phyloP scores from a whole-genome alignment of 2,329 filamentous ascomycete genomes.

The Verticillium isaacii region DNA sequence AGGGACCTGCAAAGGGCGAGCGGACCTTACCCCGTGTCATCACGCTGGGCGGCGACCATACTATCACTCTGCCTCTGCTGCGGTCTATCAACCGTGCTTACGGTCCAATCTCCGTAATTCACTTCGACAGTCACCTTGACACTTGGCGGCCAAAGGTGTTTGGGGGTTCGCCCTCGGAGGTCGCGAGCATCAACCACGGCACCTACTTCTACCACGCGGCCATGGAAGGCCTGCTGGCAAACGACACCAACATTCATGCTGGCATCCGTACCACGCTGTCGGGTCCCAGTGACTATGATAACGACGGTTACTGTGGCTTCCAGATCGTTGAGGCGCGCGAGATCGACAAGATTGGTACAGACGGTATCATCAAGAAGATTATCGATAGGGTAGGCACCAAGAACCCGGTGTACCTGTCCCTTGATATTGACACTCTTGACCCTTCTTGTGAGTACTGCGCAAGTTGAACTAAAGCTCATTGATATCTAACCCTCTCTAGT shows the following conservation, averaged over 20 bases:
- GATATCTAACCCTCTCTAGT: conserved; percentile 21
- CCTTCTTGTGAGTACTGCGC: conserved; percentile 58
- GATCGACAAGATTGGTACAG: conserved; percentile 47
- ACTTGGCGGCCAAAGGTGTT: conserved; percentile 77
- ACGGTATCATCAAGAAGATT: conserved; percentile 76
- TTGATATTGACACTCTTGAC: conserved; percentile 86
- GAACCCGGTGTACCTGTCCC: conserved; percentile 73
- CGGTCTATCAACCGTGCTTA: conserved; percentile 57
- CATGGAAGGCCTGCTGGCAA: conserved; percentile 71
- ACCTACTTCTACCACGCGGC: conserved; percentile 85
- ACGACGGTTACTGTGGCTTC: conserved; percentile 81
- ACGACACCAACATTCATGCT: conserved; percentile 83
- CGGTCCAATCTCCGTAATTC: conserved; percentile 56
- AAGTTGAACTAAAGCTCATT: too few relatives aligned
- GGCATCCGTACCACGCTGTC: conserved; percentile 80
- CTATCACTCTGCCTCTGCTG: conserved; percentile 56
- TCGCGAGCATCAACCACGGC: conserved; percentile 77
- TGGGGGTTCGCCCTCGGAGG: conserved; percentile 71
- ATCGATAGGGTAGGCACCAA: conserved; percentile 67
- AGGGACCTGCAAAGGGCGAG: conserved; percentile 65
- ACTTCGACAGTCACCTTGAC: conserved; percentile 61
- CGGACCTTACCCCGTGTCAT: conserved; percentile 78
- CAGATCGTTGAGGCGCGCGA: conserved; percentile 71
- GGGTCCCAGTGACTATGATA: conserved; percentile 75
- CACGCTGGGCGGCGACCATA: conserved; percentile 65